Conservation (phyloP, 345 rosid species). For the Hypericum androsaemum region DNA sequence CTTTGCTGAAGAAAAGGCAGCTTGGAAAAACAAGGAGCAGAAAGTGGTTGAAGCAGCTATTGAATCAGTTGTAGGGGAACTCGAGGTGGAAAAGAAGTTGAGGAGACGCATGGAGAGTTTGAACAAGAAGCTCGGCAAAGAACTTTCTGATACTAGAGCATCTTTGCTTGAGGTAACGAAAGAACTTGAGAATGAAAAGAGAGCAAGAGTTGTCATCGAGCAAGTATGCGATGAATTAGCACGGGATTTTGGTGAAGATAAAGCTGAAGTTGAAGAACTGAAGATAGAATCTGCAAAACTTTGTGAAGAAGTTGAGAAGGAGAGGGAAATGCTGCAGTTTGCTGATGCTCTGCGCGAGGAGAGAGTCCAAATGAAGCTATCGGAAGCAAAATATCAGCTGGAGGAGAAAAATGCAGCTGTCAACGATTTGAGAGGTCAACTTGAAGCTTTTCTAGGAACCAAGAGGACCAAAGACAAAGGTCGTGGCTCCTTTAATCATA, state of each 20-base stretch:
- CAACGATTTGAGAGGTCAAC: slow-evolving; percentile 73
- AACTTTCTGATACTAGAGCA: slow-evolving; percentile 63
- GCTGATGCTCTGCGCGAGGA: slow-evolving; percentile 63
- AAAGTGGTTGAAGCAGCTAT: slow-evolving; percentile 86
- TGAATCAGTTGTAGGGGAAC: slow-evolving; percentile 81
- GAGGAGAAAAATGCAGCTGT: slow-evolving; percentile 80
- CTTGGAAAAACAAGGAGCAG: slow-evolving; percentile 85
- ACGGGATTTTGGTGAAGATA: slow-evolving; percentile 47
- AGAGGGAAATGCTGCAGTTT: slow-evolving; percentile 71
- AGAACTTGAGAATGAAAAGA: slow-evolving; percentile 82
- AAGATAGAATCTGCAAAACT: slow-evolving; percentile 55
- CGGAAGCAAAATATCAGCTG: slow-evolving; percentile 66
- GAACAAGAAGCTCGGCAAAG: slow-evolving; percentile 89
- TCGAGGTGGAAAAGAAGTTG: slow-evolving; percentile 76
- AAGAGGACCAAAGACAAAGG: slow-evolving; percentile 54
- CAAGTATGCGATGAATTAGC: slow-evolving; percentile 81
- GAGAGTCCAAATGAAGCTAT: slow-evolving; percentile 65
- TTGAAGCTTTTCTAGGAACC: slow-evolving; percentile 63
- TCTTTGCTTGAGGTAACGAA: slow-evolving; percentile 58
- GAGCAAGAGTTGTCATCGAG: slow-evolving; percentile 63
- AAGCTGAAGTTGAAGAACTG: slow-evolving; percentile 54
- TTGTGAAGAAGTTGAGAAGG: slow-evolving; percentile 68
- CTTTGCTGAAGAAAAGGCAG: slow-evolving; percentile 88
- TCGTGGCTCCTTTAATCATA: slow-evolving; percentile 29
- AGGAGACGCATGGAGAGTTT: slow-evolving; percentile 77